phyloP scores from a whole-genome alignment of 495 filamentous ascomycete species.

The Hyaloscypha bicolor region DNA sequence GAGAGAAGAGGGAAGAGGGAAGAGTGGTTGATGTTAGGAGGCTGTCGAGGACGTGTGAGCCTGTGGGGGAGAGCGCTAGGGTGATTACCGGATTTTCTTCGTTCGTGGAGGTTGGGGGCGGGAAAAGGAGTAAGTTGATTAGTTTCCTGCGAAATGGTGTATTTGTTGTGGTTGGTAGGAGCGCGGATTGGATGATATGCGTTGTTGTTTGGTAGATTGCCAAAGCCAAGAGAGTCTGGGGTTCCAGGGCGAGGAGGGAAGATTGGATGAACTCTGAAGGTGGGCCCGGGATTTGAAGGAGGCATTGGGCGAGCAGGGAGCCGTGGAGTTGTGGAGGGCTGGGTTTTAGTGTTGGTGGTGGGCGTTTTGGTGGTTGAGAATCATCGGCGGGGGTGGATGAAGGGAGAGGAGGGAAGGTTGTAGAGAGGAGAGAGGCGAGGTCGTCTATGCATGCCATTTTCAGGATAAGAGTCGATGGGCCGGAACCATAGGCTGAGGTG shows the following conservation, averaged over 20 bases:
- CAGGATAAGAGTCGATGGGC: conserved; percentile 26
- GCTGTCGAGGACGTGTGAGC: conserved; percentile 77
- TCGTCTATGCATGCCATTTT: conserved; percentile 34
- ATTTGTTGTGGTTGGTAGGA: conserved; percentile 15
- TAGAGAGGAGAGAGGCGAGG: conserved; percentile 13
- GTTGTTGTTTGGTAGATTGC: conserved; percentile 30
- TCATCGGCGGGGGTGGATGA: background rate
- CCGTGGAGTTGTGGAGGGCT: conserved; percentile 31
- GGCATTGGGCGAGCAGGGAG: conserved; percentile 33
- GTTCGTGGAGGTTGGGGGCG: background rate
- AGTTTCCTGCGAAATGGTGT: conserved; percentile 32
- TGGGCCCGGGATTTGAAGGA: conserved; percentile 32
- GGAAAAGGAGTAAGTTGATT: conserved; percentile 27
- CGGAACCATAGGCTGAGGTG: conserved; percentile 24
- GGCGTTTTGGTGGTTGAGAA: background rate
- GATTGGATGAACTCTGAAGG: conserved; percentile 28
- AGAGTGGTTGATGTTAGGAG: conserved; percentile 70
- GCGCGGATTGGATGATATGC: conserved; percentile 34
- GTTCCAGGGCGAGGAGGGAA: conserved; percentile 24
- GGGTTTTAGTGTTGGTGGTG: conserved; percentile 19
- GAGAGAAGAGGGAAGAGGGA: conserved; percentile 51
- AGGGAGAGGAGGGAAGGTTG: background rate
- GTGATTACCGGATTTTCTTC: conserved; percentile 48
- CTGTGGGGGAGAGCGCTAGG: conserved; percentile 70
- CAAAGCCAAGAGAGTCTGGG: conserved; percentile 22